Evolutionary conservation across 2,329 filamentous ascomycete species (phyloP).

Genomic region (Penicillium hordei): DNA sequence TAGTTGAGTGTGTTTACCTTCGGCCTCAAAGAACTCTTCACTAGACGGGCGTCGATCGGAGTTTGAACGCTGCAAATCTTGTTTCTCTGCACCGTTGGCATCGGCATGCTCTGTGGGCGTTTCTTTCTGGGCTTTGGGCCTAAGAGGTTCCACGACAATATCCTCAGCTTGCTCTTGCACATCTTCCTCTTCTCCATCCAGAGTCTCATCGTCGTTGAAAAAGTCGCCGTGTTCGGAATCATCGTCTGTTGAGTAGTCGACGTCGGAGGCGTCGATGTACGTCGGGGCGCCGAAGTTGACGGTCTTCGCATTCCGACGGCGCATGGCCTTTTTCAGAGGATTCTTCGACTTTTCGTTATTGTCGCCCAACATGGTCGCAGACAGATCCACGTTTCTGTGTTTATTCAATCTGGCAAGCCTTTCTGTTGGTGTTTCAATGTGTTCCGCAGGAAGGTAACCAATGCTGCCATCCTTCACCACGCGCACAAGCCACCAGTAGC

Average conservation of each 20-base stretch:
- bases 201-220: conserved; percentile 50
- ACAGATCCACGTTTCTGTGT: conserved; percentile 91
- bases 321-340: conserved; percentile 79
- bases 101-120: conserved; percentile 30
- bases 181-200: conserved; percentile 39
- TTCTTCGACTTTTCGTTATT: conserved; percentile 78
- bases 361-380: conserved; percentile 69
- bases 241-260: conserved; percentile 80
- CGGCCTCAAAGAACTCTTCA: conserved; percentile 64
- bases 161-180: conserved; percentile 37
- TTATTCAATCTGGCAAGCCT: conserved; percentile 91
- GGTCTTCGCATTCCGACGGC: conserved; percentile 76
- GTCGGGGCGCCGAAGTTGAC: conserved; percentile 83
- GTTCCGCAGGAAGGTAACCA: conserved; percentile 89
- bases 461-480: conserved; percentile 98
- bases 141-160: conserved; percentile 47
- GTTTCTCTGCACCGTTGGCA: conserved; percentile 17
- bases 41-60: conserved; percentile 53
- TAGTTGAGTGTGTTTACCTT: conserved; percentile 32
- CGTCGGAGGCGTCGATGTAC: conserved; percentile 83
- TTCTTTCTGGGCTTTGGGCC: conserved; percentile 44
- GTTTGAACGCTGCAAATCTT: conserved; percentile 31
- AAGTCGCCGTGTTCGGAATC: conserved; percentile 57
- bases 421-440: conserved; percentile 97
- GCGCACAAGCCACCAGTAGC: conserved; percentile 98